A percentile compares a stretch with the other conserved stretches of the same genome.
phyloP scores from a whole-genome alignment of 495 filamentous ascomycete genomes.

The Penicillium nucicola region DNA sequence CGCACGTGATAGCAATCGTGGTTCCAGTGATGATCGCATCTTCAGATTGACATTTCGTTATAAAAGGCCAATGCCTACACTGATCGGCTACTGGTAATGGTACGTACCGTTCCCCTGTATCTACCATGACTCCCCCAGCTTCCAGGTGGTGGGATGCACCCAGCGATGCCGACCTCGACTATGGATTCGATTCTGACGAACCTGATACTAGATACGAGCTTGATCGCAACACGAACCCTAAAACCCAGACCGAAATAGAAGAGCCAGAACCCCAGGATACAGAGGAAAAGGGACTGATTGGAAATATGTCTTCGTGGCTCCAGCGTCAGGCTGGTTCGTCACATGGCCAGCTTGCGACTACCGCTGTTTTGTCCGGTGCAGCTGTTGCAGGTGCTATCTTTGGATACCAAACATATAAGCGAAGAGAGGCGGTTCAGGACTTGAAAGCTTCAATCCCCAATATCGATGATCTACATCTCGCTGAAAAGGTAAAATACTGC shows the following conservation, averaged over 20 bases:
- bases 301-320: constrained; percentile 56
- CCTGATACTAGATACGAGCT: constrained; percentile 20
- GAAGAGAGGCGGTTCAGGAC: constrained; percentile 59
- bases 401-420: constrained; percentile 63
- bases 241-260: not conserved
- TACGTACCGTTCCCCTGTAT: not conserved
- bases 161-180: constrained; percentile 24
- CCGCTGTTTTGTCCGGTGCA: constrained; percentile 71
- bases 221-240: constrained; percentile 8
- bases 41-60: constrained; percentile 18
- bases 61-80: constrained; percentile 16
- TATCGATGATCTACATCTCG: constrained; percentile 42
- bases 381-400: constrained; percentile 70
- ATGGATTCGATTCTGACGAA: constrained; percentile 33
- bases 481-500: constrained; percentile 30
- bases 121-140: constrained; percentile 11
- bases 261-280: constrained; percentile 4
- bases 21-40: constrained; percentile 28
- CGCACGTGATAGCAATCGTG: constrained; percentile 21
- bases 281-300: constrained; percentile 14
- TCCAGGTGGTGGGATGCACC: constrained; percentile 26
- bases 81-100: constrained; percentile 3
- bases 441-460: constrained; percentile 72
- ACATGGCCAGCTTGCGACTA: constrained; percentile 67
- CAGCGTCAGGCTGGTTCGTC: constrained; percentile 51